Conservation (phyloP, 805 yeast genomes). For the Tetrapisispora arboricola region DNA sequence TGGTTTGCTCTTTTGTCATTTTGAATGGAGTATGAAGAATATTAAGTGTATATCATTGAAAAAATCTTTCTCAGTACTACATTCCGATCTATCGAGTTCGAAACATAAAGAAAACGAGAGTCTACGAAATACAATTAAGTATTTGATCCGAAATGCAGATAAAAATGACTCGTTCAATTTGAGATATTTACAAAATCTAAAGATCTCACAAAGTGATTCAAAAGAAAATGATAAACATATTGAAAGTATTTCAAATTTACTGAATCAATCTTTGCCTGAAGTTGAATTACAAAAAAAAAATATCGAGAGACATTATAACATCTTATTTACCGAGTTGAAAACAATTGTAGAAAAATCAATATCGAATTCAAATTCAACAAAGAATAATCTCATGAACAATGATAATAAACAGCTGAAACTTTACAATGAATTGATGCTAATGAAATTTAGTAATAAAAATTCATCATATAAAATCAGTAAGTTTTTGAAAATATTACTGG, state of each 20-base stretch:
- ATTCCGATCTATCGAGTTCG: background rate
- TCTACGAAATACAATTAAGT: slow-evolving; percentile 18
- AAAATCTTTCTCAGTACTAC: slow-evolving; percentile 15
- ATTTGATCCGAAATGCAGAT: slow-evolving; percentile 12
- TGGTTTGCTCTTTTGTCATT: no score
- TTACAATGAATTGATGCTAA: slow-evolving; percentile 13
- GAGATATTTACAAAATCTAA: no score
- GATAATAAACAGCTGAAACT: slow-evolving; percentile 6
- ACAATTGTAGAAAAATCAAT: slow-evolving; percentile 16
- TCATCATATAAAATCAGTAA: slow-evolving; percentile 5
- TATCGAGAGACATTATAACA: slow-evolving; percentile 23
- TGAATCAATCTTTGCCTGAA: slow-evolving; percentile 23
- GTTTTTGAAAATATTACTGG: slow-evolving; percentile 13
- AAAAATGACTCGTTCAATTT: background rate
- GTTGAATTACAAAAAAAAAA: slow-evolving; percentile 13
- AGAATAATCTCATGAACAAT: background rate
- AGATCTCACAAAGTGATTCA: background rate
- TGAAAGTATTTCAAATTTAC: slow-evolving; percentile 17
- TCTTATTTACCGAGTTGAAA: slow-evolving; percentile 19
- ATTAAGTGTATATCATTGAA: slow-evolving; percentile 7
- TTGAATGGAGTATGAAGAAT: no score
- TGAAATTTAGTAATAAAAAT: slow-evolving; percentile 13
- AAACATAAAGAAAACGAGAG: slow-evolving; percentile 12
- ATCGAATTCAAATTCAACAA: background rate
- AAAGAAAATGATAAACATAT: slow-evolving; percentile 12